Base-by-base conservation (phyloP, 148 eudicot genomes). In the Amaranthus hypochondriacus region DNA sequence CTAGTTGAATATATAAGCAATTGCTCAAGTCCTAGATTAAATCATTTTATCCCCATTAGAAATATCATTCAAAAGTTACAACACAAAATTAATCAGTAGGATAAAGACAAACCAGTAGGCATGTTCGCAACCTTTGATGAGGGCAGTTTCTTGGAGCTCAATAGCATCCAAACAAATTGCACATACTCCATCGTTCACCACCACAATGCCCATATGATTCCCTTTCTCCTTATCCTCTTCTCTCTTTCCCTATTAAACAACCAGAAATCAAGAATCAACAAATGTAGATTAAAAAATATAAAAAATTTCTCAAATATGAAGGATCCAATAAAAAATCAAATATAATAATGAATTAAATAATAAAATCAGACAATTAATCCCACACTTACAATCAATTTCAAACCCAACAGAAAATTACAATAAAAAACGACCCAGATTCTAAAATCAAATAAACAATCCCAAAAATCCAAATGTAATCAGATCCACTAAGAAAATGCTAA, bases 71-170 rank as follows among this genome's bases (percentile, higher is more conserved):
- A 10, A 68, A 21, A 42, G 48, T 10, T 63, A 14, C 13, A 11
- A 42, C 6, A 59, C 11, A 2, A 60, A 72, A 48, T 61, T 12
- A 66, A 56, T 4, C 5, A 13, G 42, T 1, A 4, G 10, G 42
- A 56, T 51, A 56, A 57, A 73, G 86, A 95, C 96, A 86, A 88
- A 95, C 99, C 97, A 95, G 96, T 92, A 95, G 71, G 96, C 92
- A 73, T 95, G 99, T 86, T 95, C 97, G 96, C 99, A 95, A 84
- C 99, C 99, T 89, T 90, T 95, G 7, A 90, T 81, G 62, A 95
- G 96, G 44, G 99, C 99, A 28, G 92, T 90, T 64, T 95, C 96
- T 46, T 90, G 83, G 52, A 95, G 89, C 65, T 81, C 83, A 61
- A 95, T 95, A 77, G 78, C 75, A 60, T 89, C 89, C 86, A 92